Percentiles rank a stretch among this genome's conserved stretches.
phyloP scores from a whole-genome alignment of 176 grass and related monocot genomes.

The Neostapfia colusana region DNA sequence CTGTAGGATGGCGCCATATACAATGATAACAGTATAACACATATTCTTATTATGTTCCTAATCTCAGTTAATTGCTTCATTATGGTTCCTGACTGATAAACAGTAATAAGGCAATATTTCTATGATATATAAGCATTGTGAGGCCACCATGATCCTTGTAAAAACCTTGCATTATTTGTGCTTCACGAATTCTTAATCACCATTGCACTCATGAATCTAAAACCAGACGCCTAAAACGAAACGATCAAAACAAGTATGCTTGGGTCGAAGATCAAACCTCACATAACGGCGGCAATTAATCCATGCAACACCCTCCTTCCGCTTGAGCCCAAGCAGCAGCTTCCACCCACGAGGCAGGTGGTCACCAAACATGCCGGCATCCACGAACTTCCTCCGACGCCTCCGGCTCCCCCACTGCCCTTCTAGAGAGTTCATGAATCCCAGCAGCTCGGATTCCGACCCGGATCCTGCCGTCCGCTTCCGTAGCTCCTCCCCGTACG shows the following conservation, averaged over 20 bases:
- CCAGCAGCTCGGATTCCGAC: conserved; percentile 67
- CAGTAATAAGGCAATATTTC: neutral
- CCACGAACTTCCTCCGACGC: conserved; percentile 82
- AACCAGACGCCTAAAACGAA: neutral
- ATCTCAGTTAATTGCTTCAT: too few species aligned
- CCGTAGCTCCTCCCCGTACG: conserved; percentile 67
- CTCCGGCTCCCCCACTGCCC: conserved; percentile 93
- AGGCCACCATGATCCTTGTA: neutral
- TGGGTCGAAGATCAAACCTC: conserved; percentile 53
- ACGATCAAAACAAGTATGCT: conserved; percentile 15
- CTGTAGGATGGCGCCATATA: neutral
- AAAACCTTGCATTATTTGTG: conserved; percentile 21
- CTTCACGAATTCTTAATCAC: conserved; percentile 17
- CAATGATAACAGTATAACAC: neutral
- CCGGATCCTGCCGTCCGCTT: conserved; percentile 58
- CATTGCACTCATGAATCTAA: neutral
- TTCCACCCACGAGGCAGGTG: conserved; percentile 91
- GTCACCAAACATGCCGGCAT: conserved; percentile 70
- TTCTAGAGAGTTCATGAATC: conserved; percentile 75
- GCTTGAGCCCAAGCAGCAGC: conserved; percentile 84
- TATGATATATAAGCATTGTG: neutral
- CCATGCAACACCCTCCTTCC: conserved; percentile 81
- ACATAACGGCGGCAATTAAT: conserved; percentile 89
- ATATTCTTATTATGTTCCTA: too few species aligned
- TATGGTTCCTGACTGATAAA: neutral